Percentiles rank a stretch among this genome's conserved stretches.
Evolutionary conservation across 495 filamentous ascomycete genomes (phyloP).

Genomic region (Aspergillus taichungensis): DNA sequence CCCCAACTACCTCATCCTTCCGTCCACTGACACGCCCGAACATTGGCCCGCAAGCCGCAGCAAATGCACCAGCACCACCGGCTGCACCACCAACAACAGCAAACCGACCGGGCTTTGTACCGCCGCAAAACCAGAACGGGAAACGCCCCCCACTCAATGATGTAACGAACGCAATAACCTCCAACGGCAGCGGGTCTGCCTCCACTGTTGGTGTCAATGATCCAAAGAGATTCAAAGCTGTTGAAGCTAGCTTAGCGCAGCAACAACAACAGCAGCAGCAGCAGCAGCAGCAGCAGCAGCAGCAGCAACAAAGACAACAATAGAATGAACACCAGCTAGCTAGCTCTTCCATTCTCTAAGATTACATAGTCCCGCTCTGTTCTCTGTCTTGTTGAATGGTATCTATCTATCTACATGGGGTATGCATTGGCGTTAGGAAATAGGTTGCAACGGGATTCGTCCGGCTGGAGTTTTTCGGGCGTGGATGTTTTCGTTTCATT

Average conservation of each 20-base stretch:
- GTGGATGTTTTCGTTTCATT: too few relatives aligned
- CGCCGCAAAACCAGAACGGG: conserved; percentile 30
- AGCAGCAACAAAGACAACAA: neutral
- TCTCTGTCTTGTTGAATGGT: neutral
- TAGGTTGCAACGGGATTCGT: too few relatives aligned
- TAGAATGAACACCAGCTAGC: neutral
- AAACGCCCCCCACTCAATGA: conserved; percentile 43
- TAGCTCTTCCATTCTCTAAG: too few relatives aligned
- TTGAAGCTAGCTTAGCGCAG: neutral
- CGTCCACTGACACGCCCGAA: conserved; percentile 37
- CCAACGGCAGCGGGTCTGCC: conserved; percentile 14
- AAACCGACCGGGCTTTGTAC: conserved; percentile 16
- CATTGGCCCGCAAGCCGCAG: conserved; percentile 18
- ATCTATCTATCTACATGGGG: too few relatives aligned
- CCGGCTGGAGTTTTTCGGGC: too few relatives aligned
- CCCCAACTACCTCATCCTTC: conserved; percentile 33
- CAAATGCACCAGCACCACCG: conserved; percentile 2
- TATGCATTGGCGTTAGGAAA: too few relatives aligned
- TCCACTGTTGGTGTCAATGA: conserved; percentile 19
- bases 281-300: conserved; percentile 2
- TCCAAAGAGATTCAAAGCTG: conserved; percentile 24
- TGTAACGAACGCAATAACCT: conserved; percentile 37
- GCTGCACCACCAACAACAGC: neutral
- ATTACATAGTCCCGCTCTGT: too few relatives aligned
- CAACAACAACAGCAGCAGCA: conserved; percentile 8